These are phyloP conservation scores for Lablab purpureus DNA, from an alignment of 306 rosid species.

Conservation along the genomic window DNA sequence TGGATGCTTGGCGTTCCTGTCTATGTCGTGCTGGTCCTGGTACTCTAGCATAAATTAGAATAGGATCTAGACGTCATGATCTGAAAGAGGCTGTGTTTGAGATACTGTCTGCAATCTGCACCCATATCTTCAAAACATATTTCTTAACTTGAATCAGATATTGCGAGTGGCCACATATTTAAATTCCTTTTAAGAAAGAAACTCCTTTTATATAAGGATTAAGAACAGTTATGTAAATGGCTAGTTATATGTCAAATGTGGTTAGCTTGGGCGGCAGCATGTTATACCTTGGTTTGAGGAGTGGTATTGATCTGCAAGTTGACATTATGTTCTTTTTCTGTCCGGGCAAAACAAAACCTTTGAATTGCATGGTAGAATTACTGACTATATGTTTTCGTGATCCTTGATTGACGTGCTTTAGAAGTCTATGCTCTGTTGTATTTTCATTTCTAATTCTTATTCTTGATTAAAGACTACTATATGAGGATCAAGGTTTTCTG, in stretches of 20 bases:
- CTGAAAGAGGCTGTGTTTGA: conserved; percentile 5
- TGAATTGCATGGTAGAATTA: background rate
- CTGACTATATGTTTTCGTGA: conserved; percentile 21
- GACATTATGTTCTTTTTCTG: background rate
- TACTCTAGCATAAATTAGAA: conserved; percentile 7
- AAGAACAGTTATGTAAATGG: conserved; percentile 20
- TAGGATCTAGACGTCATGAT: background rate
- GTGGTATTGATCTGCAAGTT: conserved; percentile 22
- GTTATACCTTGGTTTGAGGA: conserved; percentile 7
- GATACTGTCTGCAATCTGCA: background rate
- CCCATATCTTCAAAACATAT: background rate
- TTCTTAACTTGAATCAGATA: conserved; percentile 25
- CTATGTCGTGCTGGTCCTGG: background rate
- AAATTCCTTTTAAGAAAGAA: background rate
- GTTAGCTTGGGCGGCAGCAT: background rate
- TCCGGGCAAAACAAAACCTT: conserved; percentile 2
- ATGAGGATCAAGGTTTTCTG: conserved; percentile 5
- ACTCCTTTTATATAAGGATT: background rate
- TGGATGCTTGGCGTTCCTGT: conserved; percentile 31
- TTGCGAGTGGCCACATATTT: conserved; percentile 1
- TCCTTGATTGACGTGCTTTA: conserved; percentile 12
- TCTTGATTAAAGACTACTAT: background rate
- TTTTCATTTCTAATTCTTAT: conserved; percentile 3
- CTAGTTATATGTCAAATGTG: conserved; percentile 9
- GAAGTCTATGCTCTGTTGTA: conserved; percentile 10